Evolutionary conservation across 2,329 filamentous ascomycete species (phyloP).

Genomic region (Colletotrichum australisinense): DNA sequence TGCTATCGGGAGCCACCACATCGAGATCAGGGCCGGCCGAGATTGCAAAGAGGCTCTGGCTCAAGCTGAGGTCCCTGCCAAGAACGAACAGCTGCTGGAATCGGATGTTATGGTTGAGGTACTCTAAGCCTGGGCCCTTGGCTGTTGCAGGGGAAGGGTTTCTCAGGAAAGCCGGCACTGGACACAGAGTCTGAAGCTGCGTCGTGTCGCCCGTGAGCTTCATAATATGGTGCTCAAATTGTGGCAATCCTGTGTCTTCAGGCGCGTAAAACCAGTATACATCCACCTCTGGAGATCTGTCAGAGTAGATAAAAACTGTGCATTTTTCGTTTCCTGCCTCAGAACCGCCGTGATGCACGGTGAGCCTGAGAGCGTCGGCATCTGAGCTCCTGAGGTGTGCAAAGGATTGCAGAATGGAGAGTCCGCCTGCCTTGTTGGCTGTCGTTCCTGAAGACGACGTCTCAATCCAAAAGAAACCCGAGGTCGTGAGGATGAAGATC

Average conservation of each 20-base stretch:
- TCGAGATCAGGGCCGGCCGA: constrained; percentile 7
- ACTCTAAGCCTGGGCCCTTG: constrained; percentile 16
- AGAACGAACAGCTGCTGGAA: constrained; percentile 36
- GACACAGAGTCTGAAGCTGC: constrained; percentile 27
- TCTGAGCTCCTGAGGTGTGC: constrained; percentile 55
- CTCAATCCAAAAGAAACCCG: constrained; percentile 61
- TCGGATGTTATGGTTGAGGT: constrained; percentile 3
- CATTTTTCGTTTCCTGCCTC: constrained; percentile 23
- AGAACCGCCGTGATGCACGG: constrained; percentile 44
- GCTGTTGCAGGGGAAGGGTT: not conserved
- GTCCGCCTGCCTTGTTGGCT: constrained; percentile 31
- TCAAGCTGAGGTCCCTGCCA: constrained; percentile 22
- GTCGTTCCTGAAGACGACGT: constrained; percentile 41
- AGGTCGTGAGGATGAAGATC: constrained; percentile 70
- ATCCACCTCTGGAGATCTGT: constrained; percentile 44
- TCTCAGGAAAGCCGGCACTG: constrained; percentile 19
- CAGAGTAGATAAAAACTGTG: constrained; percentile 50
- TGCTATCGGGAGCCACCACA: constrained; percentile 25
- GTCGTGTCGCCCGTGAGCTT: not conserved
- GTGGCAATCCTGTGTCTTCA: constrained; percentile 42
- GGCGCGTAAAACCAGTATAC: constrained; percentile 49
- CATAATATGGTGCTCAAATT: constrained; percentile 51
- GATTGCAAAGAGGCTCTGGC: constrained; percentile 25
- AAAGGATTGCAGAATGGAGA: constrained; percentile 53
- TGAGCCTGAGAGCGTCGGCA: constrained; percentile 53